Percentiles rank a stretch among this genome's conserved stretches.
Evolutionary conservation across 768 basidiomycete genomes (phyloP).

Genomic region (Trametes cinnabarina): DNA sequence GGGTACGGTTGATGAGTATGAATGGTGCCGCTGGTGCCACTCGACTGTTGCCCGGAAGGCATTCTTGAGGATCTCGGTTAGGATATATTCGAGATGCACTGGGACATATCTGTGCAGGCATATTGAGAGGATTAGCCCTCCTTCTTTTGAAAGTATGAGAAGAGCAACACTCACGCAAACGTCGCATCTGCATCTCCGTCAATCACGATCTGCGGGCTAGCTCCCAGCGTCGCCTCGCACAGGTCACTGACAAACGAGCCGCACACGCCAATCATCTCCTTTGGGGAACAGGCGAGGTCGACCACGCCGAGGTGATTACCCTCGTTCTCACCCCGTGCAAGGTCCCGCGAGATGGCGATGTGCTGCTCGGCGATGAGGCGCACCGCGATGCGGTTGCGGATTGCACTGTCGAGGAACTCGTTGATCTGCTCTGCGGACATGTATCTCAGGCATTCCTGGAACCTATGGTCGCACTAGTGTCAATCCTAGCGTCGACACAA

Average conservation of each 20-base stretch:
- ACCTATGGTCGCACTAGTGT: slow-evolving; percentile 41
- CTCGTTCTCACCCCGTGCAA: slow-evolving; percentile 41
- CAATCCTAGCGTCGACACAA: neutral
- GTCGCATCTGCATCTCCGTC: slow-evolving; percentile 70
- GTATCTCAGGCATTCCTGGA: slow-evolving; percentile 83
- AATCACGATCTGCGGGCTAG: slow-evolving; percentile 61
- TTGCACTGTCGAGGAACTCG: slow-evolving; percentile 78
- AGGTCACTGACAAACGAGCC: slow-evolving; percentile 80
- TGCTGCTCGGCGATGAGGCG: slow-evolving; percentile 91
- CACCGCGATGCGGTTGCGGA: slow-evolving; percentile 83
- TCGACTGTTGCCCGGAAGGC: slow-evolving; percentile 89
- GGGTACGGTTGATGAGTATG: slow-evolving; percentile 23
- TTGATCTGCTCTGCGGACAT: slow-evolving; percentile 79
- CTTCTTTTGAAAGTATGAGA: too few relatives aligned
- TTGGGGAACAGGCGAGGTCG: slow-evolving; percentile 68
- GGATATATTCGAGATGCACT: slow-evolving; percentile 86
- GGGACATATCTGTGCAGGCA: slow-evolving; percentile 66
- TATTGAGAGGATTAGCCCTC: too few relatives aligned
- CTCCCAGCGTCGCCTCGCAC: slow-evolving; percentile 81
- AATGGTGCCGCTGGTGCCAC: slow-evolving; percentile 47
- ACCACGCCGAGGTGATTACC: slow-evolving; percentile 67
- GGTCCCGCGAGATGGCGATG: slow-evolving; percentile 73
- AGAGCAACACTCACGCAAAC: slow-evolving; percentile 68
- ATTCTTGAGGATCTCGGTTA: slow-evolving; percentile 90
- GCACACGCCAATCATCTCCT: slow-evolving; percentile 73